Percentiles rank a stretch among this genome's conserved stretches.
Conservation (phyloP, 495 filamentous ascomycete species). For the Neurospora sp. region DNA sequence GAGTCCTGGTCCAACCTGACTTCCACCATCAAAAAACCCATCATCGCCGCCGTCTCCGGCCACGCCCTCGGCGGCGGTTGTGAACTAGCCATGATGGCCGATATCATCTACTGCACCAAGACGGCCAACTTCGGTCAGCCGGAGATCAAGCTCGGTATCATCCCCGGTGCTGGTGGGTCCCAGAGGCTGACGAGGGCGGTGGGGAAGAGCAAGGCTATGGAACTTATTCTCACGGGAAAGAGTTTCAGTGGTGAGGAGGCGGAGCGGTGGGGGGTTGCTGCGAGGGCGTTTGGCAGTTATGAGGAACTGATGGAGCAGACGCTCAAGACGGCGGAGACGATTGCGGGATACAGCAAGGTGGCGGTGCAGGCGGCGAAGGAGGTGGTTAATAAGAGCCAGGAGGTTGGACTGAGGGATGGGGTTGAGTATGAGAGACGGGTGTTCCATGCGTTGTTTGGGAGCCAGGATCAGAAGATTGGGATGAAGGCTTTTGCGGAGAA, state of each 20-base stretch:
- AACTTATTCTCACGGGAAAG: constrained; percentile 79
- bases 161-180: constrained; percentile 85
- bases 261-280: constrained; percentile 81
- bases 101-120: constrained; percentile 82
- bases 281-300: constrained; percentile 67
- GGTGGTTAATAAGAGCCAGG: constrained; percentile 95
- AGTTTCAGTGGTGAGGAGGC: constrained; percentile 75
- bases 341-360: constrained; percentile 70
- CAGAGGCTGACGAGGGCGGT: constrained; percentile 82
- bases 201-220: constrained; percentile 88
- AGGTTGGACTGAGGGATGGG: constrained; percentile 72
- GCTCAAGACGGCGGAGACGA: constrained; percentile 74
- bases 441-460: constrained; percentile 89
- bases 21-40: constrained; percentile 73
- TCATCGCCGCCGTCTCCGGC: constrained; percentile 88
- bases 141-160: constrained; percentile 87
- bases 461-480: constrained; percentile 91
- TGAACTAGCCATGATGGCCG: constrained; percentile 95
- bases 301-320: constrained; percentile 72
- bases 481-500: constrained; percentile 95
- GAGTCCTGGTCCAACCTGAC: constrained; percentile 81
- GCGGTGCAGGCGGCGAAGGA: constrained; percentile 90
- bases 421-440: constrained; percentile 89
- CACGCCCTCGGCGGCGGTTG: constrained; percentile 93
- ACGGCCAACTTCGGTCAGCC: constrained; percentile 87